Evolutionary conservation across 2,329 filamentous ascomycete species (phyloP).

Genomic region (Raffaelea arxii): DNA sequence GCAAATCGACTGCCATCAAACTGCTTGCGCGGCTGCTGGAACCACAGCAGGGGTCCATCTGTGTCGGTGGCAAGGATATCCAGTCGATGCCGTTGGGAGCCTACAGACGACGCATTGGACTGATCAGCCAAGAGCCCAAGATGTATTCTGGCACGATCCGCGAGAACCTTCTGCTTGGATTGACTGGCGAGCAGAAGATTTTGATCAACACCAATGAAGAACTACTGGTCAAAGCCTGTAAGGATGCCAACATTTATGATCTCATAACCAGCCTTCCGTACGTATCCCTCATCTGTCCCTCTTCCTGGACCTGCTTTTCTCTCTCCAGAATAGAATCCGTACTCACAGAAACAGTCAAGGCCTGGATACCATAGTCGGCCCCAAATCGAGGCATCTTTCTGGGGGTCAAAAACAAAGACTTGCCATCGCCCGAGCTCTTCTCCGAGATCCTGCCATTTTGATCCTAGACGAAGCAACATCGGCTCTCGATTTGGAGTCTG

Average conservation of each 20-base stretch:
- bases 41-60: background rate
- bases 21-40: background rate
- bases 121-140: background rate
- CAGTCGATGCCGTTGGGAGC: background rate
- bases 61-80: background rate
- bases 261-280: background rate
- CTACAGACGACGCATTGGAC: background rate
- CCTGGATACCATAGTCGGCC: background rate
- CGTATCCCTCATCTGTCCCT: background rate
- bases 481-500: background rate
- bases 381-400: background rate
- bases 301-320: background rate
- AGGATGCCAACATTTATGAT: background rate
- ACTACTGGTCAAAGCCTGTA: background rate
- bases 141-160: background rate
- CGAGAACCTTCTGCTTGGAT: background rate
- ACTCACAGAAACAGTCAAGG: background rate
- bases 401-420: background rate
- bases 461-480: conserved; percentile 1
- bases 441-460: background rate
- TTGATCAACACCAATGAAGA: background rate
- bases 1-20: background rate
- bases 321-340: too few relatives aligned
- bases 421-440: background rate
- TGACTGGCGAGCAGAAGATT: background rate